Conservation (phyloP, 169 alveolate species). For the Cystoisospora suis region DNA sequence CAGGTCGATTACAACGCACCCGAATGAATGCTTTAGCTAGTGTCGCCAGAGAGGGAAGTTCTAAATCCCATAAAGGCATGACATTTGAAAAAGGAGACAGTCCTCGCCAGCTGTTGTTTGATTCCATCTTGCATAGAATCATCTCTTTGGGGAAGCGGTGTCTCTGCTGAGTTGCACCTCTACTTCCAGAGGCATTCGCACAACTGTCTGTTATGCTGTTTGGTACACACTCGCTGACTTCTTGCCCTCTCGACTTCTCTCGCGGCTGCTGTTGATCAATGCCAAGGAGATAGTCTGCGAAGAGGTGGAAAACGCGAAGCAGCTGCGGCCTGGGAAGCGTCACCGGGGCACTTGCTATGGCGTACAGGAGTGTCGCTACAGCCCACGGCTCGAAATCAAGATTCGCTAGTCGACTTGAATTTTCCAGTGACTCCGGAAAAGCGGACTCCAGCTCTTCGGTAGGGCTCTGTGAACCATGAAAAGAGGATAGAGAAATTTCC, state of each 20-base stretch:
- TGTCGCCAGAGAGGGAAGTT: conserved; percentile 17
- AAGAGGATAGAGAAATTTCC: neutral
- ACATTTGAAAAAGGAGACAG: neutral
- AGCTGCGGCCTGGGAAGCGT: neutral
- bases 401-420: no score
- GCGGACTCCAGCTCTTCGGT: no score
- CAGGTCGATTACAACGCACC: conserved; percentile 6
- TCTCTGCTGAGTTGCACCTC: no score
- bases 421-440: no score
- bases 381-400: conserved; percentile 12
- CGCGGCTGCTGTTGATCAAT: neutral
- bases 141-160: neutral
- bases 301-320: neutral
- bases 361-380: conserved; percentile 2
- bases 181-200: no score
- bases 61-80: neutral
- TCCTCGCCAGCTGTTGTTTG: no score
- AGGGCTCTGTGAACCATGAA: neutral
- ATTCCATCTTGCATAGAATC: neutral
- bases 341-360: neutral
- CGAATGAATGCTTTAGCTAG: neutral
- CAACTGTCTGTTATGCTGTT: no score
- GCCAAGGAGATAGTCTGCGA: neutral
- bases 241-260: neutral
- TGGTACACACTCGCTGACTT: no score